Evolutionary conservation across 805 yeast genomes (phyloP).

Genomic region (Clavispora asparagi): DNA sequence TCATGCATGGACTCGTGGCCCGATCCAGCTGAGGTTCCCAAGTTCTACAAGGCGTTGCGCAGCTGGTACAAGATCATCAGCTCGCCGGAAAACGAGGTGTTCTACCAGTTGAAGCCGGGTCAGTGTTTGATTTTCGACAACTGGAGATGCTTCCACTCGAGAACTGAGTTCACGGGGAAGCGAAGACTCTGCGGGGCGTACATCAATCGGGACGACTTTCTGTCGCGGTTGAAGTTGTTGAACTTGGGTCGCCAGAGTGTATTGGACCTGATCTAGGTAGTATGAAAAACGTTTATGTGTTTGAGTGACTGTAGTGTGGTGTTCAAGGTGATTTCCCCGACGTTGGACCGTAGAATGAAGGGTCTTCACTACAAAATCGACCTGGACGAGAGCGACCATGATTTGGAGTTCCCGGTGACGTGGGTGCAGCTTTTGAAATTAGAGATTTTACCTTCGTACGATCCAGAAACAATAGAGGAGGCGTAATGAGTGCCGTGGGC

Average conservation of each 20-base stretch:
- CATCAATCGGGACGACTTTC: slow-evolving; percentile 61
- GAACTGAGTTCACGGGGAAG: slow-evolving; percentile 62
- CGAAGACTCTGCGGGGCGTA: slow-evolving; percentile 73
- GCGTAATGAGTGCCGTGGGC: slow-evolving; percentile 44
- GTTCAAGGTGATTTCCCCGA: slow-evolving; percentile 66
- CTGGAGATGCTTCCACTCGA: slow-evolving; percentile 68
- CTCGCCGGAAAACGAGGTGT: slow-evolving; percentile 45
- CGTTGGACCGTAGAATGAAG: slow-evolving; percentile 94
- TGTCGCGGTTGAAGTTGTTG: slow-evolving; percentile 38
- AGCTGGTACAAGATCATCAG: slow-evolving; percentile 52
- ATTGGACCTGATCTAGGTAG: slow-evolving; percentile 22
- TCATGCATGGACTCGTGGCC: slow-evolving; percentile 51
- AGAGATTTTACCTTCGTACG: slow-evolving; percentile 38
- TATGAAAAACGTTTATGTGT: too few relatives aligned
- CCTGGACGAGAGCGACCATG: slow-evolving; percentile 51
- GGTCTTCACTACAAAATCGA: slow-evolving; percentile 82
- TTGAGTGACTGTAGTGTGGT: too few relatives aligned
- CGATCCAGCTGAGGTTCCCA: slow-evolving; percentile 45
- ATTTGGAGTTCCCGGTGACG: slow-evolving; percentile 51
- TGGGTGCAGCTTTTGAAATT: slow-evolving; percentile 67
- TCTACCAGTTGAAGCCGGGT: slow-evolving; percentile 57
- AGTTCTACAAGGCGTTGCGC: slow-evolving; percentile 52
- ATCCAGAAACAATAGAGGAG: slow-evolving; percentile 23
- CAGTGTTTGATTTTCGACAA: slow-evolving; percentile 64
- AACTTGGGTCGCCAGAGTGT: slow-evolving; percentile 46